Evolutionary conservation across 179 eudicot species (phyloP), one percentile per base, ranked within the genome.

Genomic region (Carnegiea gigantea): DNA sequence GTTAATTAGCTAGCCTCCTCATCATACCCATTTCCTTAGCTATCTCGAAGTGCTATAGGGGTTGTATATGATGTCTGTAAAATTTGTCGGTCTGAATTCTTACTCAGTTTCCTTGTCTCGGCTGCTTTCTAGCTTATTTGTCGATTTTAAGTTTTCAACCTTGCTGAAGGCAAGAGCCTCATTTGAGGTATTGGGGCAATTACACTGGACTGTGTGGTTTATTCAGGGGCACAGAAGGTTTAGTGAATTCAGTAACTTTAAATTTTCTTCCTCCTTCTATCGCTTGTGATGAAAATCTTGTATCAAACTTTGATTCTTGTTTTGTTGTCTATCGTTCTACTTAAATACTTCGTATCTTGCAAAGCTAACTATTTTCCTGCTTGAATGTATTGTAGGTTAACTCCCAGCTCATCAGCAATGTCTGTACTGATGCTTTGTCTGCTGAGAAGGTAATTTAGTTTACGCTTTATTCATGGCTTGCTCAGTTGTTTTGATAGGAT

Each of bases 341-440:
- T 40, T 30, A 72, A 48, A 46, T 43, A 26, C 7, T 4, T 38
- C 26, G 38, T 24, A 7, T 51, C n/a, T 28, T 78, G 21, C 23
- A 24, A 9, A 70, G 71, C 64, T 77, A 67, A 79, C 23, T 62
- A 73, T 79, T 86, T 60, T 70, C 60, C 72, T 85, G 70, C 78
- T 80, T 77, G 38, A 78, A 18, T 77, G 77, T 33, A 33, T 33
- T 33, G 36, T 84, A 95, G 99, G 99, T 96, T 60, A 93, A 96
- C 81, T 96, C 99, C 48, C 99, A 96, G 90, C 96, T 96, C 77
- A 94, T 96, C 81, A 96, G 99, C 92, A 96, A 96, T 84, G 92
- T 96, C 59, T 96, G 99, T 87, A 96, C 97, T 46, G 99, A 96
- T 85, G 99, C 99, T 79, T 90, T 96, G 76, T 96, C 99, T 75